Base-by-base conservation (phyloP, 2,329 filamentous ascomycete species). In the Colletotrichum spinosum region DNA sequence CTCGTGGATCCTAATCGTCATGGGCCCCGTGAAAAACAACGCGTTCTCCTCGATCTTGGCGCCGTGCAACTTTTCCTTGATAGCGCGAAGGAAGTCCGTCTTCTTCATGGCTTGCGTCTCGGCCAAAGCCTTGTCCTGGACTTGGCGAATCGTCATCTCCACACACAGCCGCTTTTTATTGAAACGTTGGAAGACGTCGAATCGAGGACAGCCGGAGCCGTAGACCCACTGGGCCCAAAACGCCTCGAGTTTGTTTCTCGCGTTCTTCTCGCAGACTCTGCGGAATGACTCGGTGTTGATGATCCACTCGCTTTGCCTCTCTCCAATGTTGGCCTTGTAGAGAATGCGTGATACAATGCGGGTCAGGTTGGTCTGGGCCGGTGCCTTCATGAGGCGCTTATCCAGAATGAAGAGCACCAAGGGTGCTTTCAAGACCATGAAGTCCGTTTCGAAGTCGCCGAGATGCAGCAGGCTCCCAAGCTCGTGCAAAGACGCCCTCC, bases 141-240 rank as follows among this genome's bases (percentile, higher is more conserved):
- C 87, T 77, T 99, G 97, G 55, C 86, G 87, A 69, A 99, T 92
- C 9, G 89, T 91, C 83, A 99, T 92, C 77, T 98, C 94, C 1
- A 99, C 93, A 35, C 95, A 94, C 4, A 98, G 84, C 71, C 97
- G 92, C 81, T 99, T 99, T 81, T 98, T 98, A 75, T 99, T 99
- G 80, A 99, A 99, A 15, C 90, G 88, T 70, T 97, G 94, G 44
- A 89, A 92, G 53, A 97, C 92, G 53, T 91, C 85, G 71, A 99
- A 97, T 46, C 90, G 88, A 0, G 97, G 96, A 72, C 94, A 98
- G 1, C 97, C 97, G 13, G 93, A 90, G 10, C 92, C 91, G 68
- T 91, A 87, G 0, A 99, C 88, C 95, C 95, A 99, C 74, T 99
- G 95, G 48, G 90, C 89, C 85, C 97, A 98, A 75, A 99, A 98